Evolutionary conservation across 2,329 filamentous ascomycete species (phyloP).

Genomic region (Penicillium fuscoglaucum): DNA sequence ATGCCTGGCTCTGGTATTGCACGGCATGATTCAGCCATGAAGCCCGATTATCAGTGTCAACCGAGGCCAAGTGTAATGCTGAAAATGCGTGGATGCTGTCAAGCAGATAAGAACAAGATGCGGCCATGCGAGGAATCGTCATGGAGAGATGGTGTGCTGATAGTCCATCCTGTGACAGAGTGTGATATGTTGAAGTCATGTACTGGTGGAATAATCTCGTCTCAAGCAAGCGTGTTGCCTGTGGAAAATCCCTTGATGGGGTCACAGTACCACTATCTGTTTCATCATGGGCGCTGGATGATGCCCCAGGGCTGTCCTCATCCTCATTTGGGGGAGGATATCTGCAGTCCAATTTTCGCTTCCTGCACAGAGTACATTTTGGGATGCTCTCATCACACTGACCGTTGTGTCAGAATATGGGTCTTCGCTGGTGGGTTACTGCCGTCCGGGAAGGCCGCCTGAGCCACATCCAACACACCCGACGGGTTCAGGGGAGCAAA

Average conservation of each 20-base stretch:
- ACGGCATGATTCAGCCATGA: constrained; percentile 38
- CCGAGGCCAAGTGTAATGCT: constrained; percentile 46
- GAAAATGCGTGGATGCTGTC: constrained; percentile 47
- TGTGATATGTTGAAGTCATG: constrained; percentile 38
- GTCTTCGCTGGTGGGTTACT: background rate
- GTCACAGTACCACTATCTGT: constrained; percentile 14
- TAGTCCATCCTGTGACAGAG: constrained; percentile 33
- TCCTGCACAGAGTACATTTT: constrained; percentile 39
- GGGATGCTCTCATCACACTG: constrained; percentile 43
- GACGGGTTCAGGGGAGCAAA: background rate
- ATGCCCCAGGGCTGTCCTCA: constrained; percentile 25
- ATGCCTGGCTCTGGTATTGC: constrained; percentile 40
- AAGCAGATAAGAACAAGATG: constrained; percentile 47
- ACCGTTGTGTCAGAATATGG: constrained; percentile 5
- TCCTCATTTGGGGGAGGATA: constrained; percentile 32
- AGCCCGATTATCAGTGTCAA: constrained; percentile 35
- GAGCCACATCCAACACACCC: background rate
- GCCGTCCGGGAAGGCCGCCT: background rate
- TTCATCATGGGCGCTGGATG: constrained; percentile 24
- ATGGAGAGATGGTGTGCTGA: constrained; percentile 38
- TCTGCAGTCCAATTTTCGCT: constrained; percentile 39
- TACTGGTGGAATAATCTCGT: constrained; percentile 43
- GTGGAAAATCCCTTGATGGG: constrained; percentile 15
- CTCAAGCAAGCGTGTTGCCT: constrained; percentile 34
- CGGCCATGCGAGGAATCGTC: constrained; percentile 39